phyloP scores from a whole-genome alignment of 345 rosid genomes.

The Citrus mangshanensis region DNA sequence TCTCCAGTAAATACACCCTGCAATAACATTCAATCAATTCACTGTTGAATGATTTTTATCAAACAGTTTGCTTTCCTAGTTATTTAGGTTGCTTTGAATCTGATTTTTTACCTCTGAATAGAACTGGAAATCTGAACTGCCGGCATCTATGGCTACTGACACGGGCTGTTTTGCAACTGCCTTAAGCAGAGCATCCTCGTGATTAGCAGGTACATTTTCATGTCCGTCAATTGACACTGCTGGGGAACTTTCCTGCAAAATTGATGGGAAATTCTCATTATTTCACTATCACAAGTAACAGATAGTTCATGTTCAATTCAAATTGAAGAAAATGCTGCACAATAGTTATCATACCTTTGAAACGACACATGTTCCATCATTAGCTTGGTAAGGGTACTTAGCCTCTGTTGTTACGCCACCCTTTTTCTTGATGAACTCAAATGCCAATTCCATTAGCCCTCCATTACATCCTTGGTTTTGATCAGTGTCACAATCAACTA shows the following conservation, averaged over 20 bases:
- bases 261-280: neutral
- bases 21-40: neutral
- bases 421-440: slow-evolving; percentile 51
- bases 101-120: slow-evolving; percentile 58
- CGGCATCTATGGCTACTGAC: slow-evolving; percentile 73
- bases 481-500: slow-evolving; percentile 63
- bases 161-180: slow-evolving; percentile 67
- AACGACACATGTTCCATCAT: slow-evolving; percentile 40
- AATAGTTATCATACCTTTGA: slow-evolving; percentile 19
- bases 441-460: slow-evolving; percentile 72
- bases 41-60: neutral
- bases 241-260: slow-evolving; percentile 35
- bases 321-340: neutral
- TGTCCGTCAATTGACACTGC: slow-evolving; percentile 64
- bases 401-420: slow-evolving; percentile 62
- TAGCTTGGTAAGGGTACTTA: slow-evolving; percentile 53
- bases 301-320: neutral
- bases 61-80: neutral
- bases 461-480: slow-evolving; percentile 73
- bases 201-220: slow-evolving; percentile 55
- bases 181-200: slow-evolving; percentile 60
- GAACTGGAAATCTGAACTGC: slow-evolving; percentile 71
- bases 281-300: neutral
- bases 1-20: slow-evolving; percentile 68
- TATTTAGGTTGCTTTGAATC: neutral